phyloP scores from a whole-genome alignment of 1,284 basidiomycete species.

The Marasmius sp. region DNA sequence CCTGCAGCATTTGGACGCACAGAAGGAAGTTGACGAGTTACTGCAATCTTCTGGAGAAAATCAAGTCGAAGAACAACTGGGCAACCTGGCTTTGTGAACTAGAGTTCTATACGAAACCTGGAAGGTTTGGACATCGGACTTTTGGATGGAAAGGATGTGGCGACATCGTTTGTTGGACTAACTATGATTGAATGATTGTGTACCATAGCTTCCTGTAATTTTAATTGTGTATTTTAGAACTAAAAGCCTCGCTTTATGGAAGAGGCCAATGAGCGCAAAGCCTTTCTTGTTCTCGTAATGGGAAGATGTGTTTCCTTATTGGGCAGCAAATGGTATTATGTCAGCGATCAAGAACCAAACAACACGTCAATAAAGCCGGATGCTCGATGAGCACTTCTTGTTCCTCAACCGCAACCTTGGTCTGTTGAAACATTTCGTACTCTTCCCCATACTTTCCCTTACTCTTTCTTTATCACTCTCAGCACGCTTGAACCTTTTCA shows the following conservation, averaged over 20 bases:
- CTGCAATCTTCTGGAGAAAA: neutral
- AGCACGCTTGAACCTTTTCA: neutral
- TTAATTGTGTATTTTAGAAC: too few relatives aligned
- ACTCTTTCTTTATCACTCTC: neutral
- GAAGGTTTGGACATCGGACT: too few relatives aligned
- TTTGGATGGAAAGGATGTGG: too few relatives aligned
- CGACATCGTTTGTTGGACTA: too few relatives aligned
- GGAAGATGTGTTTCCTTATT: neutral
- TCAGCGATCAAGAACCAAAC: neutral
- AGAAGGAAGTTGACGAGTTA: neutral
- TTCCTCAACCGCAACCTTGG: neutral
- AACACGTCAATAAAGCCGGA: conserved; percentile 4
- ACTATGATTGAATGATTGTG: too few relatives aligned
- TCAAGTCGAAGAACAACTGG: neutral
- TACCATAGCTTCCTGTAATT: too few relatives aligned
- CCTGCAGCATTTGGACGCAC: neutral
- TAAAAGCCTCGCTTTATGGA: too few relatives aligned
- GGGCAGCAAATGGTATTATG: too few relatives aligned
- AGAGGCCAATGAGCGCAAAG: too few relatives aligned
- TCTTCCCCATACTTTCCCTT: too few relatives aligned
- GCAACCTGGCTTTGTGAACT: neutral
- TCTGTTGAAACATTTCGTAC: neutral
- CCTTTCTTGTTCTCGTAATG: too few relatives aligned
- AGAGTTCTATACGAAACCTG: too few relatives aligned
- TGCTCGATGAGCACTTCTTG: neutral